Evolutionary conservation across 83 land plant species (phyloP).

Genomic region (Larix sibirica): DNA sequence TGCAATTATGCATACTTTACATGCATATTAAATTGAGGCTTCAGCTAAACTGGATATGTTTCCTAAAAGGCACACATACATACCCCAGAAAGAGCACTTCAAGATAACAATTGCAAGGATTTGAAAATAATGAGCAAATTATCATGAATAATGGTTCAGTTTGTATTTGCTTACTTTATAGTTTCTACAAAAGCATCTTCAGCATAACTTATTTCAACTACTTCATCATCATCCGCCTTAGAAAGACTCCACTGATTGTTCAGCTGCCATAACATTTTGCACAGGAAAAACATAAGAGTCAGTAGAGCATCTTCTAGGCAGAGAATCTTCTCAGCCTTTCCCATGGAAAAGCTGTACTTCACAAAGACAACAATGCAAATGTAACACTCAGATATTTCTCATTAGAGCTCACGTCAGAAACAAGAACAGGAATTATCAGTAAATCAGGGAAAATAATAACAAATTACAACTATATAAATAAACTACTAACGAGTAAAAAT

Average conservation of each 20-base stretch:
- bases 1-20: neutral
- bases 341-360: neutral
- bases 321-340: too few species aligned
- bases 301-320: neutral
- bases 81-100: neutral
- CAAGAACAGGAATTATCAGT: neutral
- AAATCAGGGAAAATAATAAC: too few species aligned
- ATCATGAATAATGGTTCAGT: neutral
- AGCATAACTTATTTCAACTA: neutral
- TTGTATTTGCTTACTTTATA: slow-evolving; percentile 2
- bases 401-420: neutral
- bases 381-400: neutral
- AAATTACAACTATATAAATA: too few species aligned
- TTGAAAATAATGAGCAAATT: neutral
- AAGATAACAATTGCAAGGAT: neutral
- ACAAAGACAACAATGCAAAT: neutral
- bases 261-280: slow-evolving; percentile 1
- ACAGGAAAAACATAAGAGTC: neutral
- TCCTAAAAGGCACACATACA: neutral
- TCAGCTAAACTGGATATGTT: neutral
- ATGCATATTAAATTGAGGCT: neutral
- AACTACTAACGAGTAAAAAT: too few species aligned
- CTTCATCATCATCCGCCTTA: neutral
- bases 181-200: slow-evolving; percentile 19
- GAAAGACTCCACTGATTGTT: neutral